Base-by-base conservation (phyloP, 2,329 filamentous ascomycete genomes). In the Clonostachys chloroleuca region DNA sequence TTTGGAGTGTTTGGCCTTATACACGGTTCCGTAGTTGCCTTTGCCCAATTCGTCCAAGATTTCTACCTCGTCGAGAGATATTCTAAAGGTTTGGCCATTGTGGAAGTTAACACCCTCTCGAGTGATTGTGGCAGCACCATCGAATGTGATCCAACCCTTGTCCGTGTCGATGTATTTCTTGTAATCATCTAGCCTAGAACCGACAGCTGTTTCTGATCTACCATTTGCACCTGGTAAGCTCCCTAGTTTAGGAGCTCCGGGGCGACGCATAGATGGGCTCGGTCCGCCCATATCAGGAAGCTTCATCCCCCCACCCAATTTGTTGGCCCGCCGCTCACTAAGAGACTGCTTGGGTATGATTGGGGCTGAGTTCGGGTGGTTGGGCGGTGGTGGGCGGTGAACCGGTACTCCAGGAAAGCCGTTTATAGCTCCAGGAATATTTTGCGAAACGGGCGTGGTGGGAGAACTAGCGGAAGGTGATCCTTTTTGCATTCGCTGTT, bases 11-110 rank as follows among this genome's bases (percentile, higher is more conserved):
- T 86, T 83, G 48, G 97, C 94, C 66, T 94, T 96, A 77, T 95
- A 97, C 5, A 99, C 94, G 2, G 92, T 97, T 50, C 94, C 94
- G 59, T 99, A 99, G 64, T 99, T 99, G 39, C 94, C 94, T 68
- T 97, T 99, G 42, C 94, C 94, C 12, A 99, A 73, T 70, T 99
- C 94, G 51, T 92, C 90, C 49, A 97, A 64, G 2, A 89, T 92
- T 58, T 97, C 90, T 6, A 99, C 88, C 65, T 99, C 92, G 60
- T 99, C 92, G 40, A 99, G 75, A 5, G 92, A 97, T 60, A 99
- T 97, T 59, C 80, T 90, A 67, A 99, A 97, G 16, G 84, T 90
- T 46, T 86, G 87, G 3, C 94, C 94, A 49, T 87, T 91, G 20
- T 87, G 86, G 61, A 99, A 99, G 60, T 97, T 87, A 51, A 99